phyloP scores from a whole-genome alignment of 1,284 basidiomycete genomes.

The Cutaneotrichosporon sp. region DNA sequence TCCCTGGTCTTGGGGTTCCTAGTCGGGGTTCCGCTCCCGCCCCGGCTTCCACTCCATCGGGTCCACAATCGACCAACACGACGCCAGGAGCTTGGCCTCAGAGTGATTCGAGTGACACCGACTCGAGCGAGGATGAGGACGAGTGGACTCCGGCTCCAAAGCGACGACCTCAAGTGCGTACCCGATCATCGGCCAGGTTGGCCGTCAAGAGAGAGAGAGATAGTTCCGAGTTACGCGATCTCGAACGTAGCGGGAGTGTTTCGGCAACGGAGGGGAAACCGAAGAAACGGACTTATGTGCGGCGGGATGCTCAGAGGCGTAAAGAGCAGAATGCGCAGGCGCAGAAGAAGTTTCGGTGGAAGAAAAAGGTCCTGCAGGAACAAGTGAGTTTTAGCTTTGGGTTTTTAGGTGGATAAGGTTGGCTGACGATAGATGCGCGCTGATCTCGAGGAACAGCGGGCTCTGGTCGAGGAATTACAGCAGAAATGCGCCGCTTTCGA shows the following conservation, averaged over 20 bases:
- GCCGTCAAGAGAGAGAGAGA: conserved; percentile 1
- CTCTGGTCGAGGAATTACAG: conserved; percentile 1
- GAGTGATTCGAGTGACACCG: too few relatives aligned
- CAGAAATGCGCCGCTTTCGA: neutral
- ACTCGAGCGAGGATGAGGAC: conserved; percentile 7
- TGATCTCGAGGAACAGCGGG: conserved; percentile 15
- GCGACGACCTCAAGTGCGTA: neutral
- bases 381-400: conserved; percentile 23
- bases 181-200: neutral
- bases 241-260: neutral
- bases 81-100: too few relatives aligned
- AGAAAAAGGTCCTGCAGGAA: conserved; percentile 32
- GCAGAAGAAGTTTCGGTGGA: conserved; percentile 32
- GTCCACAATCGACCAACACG: too few relatives aligned
- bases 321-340: conserved; percentile 35
- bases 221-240: neutral
- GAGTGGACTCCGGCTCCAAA: conserved; percentile 2
- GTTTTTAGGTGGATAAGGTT: too few relatives aligned
- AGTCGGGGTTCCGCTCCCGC: neutral
- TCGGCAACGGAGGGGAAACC: neutral
- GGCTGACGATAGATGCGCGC: conserved; percentile 17
- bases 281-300: conserved; percentile 24
- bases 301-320: conserved; percentile 30
- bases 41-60: neutral
- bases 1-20: neutral